phyloP scores from a whole-genome alignment of 2,329 filamentous ascomycete species.

The Diplodia seriata region DNA sequence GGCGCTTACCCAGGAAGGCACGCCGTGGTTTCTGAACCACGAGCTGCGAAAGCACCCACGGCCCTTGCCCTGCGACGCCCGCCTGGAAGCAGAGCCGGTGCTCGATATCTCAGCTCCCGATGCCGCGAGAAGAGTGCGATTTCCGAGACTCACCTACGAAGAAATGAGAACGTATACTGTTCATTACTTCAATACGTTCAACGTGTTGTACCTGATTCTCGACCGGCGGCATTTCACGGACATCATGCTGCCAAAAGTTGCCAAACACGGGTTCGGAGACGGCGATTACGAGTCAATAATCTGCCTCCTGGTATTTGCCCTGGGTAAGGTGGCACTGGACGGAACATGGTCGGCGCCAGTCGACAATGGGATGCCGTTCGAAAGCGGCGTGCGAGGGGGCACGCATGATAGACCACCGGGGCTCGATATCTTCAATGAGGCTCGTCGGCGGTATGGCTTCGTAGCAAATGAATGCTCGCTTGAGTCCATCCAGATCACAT shows the following conservation, averaged over 20 bases:
- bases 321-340: slow-evolving; percentile 65
- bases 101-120: neutral
- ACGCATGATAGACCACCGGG: slow-evolving; percentile 61
- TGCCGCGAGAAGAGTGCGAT: slow-evolving; percentile 11
- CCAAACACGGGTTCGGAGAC: slow-evolving; percentile 59
- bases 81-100: slow-evolving; percentile 11
- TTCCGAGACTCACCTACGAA: slow-evolving; percentile 30
- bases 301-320: slow-evolving; percentile 63
- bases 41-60: slow-evolving; percentile 29
- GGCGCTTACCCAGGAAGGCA: slow-evolving; percentile 28
- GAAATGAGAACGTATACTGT: slow-evolving; percentile 32
- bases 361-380: slow-evolving; percentile 47
- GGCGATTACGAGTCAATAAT: slow-evolving; percentile 59
- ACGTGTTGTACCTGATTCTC: slow-evolving; percentile 33
- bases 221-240: slow-evolving; percentile 31
- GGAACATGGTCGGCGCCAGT: slow-evolving; percentile 57
- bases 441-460: slow-evolving; percentile 65
- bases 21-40: slow-evolving; percentile 33
- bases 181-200: slow-evolving; percentile 33
- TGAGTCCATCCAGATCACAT: slow-evolving; percentile 65
- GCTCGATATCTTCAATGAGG: slow-evolving; percentile 67
- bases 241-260: slow-evolving; percentile 41
- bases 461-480: slow-evolving; percentile 62
- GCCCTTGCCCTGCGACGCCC: slow-evolving; percentile 23
- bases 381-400: slow-evolving; percentile 63